Evolutionary conservation across 2,329 filamentous ascomycete species (phyloP), one percentile per base, ranked within the genome.

Genomic region (Cladosporium sp.): DNA sequence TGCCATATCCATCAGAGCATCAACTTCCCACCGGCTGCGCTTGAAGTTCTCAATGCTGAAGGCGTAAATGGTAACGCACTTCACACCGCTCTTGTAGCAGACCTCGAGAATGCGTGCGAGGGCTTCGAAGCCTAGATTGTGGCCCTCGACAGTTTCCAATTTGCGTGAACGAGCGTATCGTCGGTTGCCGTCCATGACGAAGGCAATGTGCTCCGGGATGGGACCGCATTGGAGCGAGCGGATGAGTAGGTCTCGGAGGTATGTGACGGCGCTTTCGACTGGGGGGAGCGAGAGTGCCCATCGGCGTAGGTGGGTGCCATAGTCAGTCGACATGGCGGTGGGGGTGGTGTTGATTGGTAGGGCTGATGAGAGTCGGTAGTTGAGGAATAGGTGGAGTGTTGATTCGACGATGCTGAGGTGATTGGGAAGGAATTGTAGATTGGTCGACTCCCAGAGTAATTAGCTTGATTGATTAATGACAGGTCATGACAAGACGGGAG

Each of bases 1-100:
- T 53, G 92, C 92, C 78, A 98, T 89, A 65, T 95, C 86, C 93
- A 98, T 98, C 55, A 98, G 74, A 25, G 89, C 91, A 65, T 96
- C 90, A 7, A 98, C 93, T 69, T 98, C 93, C 69, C 94, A 93
- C 69, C 93, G 91, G 18, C 90, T 92, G 5, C 93, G 84, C 68
- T 97, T 95, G 75, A 95, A 98, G 73, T 98, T 98, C 71, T 98
- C 93, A 63, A 98, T 96, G 65, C 89, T 95, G 72, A 98, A 98
- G 13, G 93, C 93, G 68, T 97, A 98, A 56, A 98, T 90, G 3
- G 93, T 97, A 33, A 98, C 92, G 7, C 95, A 89, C 68, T 93
- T 92, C 55, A 98, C 92, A 49, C 93, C 93, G 52, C 87, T 90
- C 67, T 95, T 96, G 77, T 97, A 98, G 78, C 93, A 97, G 49